phyloP scores from a whole-genome alignment of 768 basidiomycete genomes.

The Dictyophora rubrovolvata region DNA sequence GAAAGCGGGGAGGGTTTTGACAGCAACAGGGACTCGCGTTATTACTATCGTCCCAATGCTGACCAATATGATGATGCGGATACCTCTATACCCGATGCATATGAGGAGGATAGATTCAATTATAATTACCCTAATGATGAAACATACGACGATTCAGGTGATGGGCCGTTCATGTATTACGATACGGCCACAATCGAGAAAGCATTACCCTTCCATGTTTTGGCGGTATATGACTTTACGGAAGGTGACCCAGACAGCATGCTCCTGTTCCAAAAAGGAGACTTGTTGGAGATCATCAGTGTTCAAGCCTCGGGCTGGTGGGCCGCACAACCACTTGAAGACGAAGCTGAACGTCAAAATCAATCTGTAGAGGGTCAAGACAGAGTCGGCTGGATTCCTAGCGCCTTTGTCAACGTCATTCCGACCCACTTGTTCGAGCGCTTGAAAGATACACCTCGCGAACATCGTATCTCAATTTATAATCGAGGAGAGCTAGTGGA shows the following conservation, averaged over 20 bases:
- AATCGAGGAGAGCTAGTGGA: slow-evolving; percentile 18
- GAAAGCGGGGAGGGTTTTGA: neutral
- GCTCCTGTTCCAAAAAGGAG: slow-evolving; percentile 46
- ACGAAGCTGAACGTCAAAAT: slow-evolving; percentile 10
- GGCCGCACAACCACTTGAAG: slow-evolving; percentile 51
- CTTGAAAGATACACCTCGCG: slow-evolving; percentile 33
- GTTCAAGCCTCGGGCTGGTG: slow-evolving; percentile 72
- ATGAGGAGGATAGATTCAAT: neutral
- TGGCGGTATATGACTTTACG: slow-evolving; percentile 61
- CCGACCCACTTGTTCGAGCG: slow-evolving; percentile 40
- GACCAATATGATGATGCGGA: neutral
- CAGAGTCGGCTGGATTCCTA: slow-evolving; percentile 66
- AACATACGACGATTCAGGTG: neutral
- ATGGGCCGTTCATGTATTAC: neutral
- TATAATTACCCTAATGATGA: neutral
- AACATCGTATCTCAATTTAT: slow-evolving; percentile 37
- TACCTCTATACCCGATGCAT: neutral
- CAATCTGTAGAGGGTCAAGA: neutral
- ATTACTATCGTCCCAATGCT: neutral
- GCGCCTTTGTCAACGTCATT: slow-evolving; percentile 53
- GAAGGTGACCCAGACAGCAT: slow-evolving; percentile 54
- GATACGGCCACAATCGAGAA: neutral
- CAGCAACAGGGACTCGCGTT: neutral
- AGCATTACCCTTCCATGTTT: slow-evolving; percentile 32
- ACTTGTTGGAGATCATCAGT: slow-evolving; percentile 58